These are phyloP conservation scores for Rhodotorula sp. DNA, from an alignment of 1,284 basidiomycete genomes.

Conservation along the genomic window DNA sequence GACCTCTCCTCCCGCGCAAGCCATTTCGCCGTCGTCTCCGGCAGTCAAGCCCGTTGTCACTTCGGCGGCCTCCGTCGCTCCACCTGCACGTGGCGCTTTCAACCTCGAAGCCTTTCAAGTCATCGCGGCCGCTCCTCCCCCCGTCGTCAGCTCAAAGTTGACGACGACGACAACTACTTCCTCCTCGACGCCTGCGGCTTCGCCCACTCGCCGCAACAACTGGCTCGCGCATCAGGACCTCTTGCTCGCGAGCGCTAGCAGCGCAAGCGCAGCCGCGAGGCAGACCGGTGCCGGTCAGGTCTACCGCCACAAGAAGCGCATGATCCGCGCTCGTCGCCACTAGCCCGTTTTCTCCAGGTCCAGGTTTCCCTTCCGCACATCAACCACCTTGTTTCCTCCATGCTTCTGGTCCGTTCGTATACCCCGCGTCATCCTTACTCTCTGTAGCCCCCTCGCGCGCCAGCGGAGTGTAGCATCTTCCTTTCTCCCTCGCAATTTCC, in stretches of 20 bases:
- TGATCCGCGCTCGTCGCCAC: slow-evolving; percentile 5
- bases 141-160: background rate
- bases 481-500: too few relatives aligned
- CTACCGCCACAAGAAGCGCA: background rate
- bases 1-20: background rate
- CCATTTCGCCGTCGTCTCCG: background rate
- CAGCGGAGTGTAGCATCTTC: too few relatives aligned
- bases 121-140: too few relatives aligned
- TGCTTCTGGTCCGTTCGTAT: too few relatives aligned
- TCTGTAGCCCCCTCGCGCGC: too few relatives aligned
- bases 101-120: too few relatives aligned
- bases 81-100: background rate
- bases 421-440: too few relatives aligned
- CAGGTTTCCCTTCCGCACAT: too few relatives aligned
- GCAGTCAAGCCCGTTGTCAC: background rate
- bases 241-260: background rate
- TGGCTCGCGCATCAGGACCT: background rate
- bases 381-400: too few relatives aligned
- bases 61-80: background rate
- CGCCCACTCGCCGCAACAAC: background rate
- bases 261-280: slow-evolving; percentile 2
- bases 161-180: background rate
- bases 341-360: too few relatives aligned
- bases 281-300: background rate
- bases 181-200: background rate